Evolutionary conservation across 441 rosid species (phyloP).

Genomic region (Pelargonium citronellum): DNA sequence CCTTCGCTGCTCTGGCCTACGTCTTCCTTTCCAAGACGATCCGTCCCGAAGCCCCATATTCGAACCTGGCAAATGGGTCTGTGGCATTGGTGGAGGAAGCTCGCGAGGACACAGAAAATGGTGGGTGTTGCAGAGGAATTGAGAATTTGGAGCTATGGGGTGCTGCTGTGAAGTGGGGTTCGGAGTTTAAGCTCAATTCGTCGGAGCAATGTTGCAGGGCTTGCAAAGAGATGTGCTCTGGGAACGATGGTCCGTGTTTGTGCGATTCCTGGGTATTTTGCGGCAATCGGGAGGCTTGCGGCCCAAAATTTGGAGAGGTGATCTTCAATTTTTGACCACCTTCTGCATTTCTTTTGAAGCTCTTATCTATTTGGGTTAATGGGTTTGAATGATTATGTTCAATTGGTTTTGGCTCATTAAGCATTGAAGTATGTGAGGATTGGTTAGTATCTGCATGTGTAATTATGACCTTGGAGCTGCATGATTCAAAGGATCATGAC

Average conservation of each 20-base stretch:
- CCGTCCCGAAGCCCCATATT: slow-evolving; percentile 26
- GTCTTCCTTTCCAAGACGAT: slow-evolving; percentile 43
- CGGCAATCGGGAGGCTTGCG: slow-evolving; percentile 64
- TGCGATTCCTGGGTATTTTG: slow-evolving; percentile 94
- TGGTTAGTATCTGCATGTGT: no score
- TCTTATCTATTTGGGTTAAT: no score
- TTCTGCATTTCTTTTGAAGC: no score
- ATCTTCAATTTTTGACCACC: slow-evolving; percentile 22
- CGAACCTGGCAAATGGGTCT: slow-evolving; percentile 19
- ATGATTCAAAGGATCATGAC: no score
- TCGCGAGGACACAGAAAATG: slow-evolving; percentile 21
- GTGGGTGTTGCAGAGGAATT: slow-evolving; percentile 70
- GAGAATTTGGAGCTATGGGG: slow-evolving; percentile 90
- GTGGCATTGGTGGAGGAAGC: slow-evolving; percentile 20
- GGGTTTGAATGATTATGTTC: no score
- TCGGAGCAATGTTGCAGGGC: slow-evolving; percentile 69
- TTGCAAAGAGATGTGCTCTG: slow-evolving; percentile 77
- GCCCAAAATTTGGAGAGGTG: slow-evolving; percentile 90
- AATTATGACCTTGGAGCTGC: no score
- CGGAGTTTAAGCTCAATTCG: slow-evolving; percentile 71
- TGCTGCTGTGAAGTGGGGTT: slow-evolving; percentile 88
- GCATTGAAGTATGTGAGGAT: no score
- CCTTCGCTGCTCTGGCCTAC: slow-evolving; percentile 58
- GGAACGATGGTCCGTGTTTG: slow-evolving; percentile 79
- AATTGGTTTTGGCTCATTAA: no score